These are phyloP conservation scores for Oryza meridionalis DNA, from an alignment of 176 grass and related monocot species.

Conservation along the genomic window DNA sequence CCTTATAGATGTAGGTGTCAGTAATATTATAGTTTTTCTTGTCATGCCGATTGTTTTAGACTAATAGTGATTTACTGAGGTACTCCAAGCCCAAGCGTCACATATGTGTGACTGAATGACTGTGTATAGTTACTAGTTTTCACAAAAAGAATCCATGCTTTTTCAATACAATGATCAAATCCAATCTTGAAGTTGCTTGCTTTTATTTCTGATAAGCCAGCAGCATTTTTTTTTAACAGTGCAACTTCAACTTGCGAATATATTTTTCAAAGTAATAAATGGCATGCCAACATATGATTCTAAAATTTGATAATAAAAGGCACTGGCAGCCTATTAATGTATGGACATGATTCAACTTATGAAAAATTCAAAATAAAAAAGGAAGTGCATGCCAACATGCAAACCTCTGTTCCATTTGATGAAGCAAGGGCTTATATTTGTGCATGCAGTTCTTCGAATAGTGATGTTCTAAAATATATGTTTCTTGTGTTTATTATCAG, in stretches of 20 bases:
- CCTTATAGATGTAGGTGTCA: neutral
- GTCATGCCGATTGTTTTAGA: neutral
- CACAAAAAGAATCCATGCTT: neutral
- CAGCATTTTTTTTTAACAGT: neutral
- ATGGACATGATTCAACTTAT: conserved; percentile 2
- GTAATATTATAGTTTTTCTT: neutral
- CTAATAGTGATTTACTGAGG: neutral
- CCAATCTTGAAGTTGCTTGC: neutral
- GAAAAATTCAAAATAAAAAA: neutral
- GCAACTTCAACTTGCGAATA: conserved; percentile 3
- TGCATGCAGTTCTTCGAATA: neutral
- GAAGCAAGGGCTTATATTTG: conserved; percentile 3
- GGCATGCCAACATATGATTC: neutral
- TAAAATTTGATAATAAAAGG: too few species aligned
- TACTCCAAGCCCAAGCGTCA: conserved; percentile 9
- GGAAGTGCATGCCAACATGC: neutral
- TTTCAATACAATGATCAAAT: neutral
- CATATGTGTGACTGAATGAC: neutral
- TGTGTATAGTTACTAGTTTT: conserved; percentile 18
- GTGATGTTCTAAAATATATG: conserved; percentile 21
- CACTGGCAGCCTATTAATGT: neutral
- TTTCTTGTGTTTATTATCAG: conserved; percentile 47
- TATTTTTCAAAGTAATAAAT: neutral
- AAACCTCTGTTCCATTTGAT: neutral
- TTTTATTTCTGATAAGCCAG: neutral